These are phyloP conservation scores for Millerozyma miso DNA, from an alignment of 805 yeast species.

Conservation along the genomic window DNA sequence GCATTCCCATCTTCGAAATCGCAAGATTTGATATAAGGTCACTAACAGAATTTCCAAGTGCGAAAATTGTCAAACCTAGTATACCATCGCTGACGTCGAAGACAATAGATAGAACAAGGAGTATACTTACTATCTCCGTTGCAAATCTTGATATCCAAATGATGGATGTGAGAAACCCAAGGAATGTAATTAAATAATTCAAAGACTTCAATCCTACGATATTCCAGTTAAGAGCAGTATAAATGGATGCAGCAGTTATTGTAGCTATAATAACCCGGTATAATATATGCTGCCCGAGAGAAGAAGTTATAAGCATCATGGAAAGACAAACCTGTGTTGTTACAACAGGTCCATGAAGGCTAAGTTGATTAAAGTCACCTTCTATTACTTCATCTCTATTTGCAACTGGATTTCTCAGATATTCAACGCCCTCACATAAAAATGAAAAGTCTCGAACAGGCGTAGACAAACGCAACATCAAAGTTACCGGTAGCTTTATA, in stretches of 20 bases:
- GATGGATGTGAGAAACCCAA: slow-evolving; percentile 67
- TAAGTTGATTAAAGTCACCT: neutral
- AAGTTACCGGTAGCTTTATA: neutral
- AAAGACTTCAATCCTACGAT: slow-evolving; percentile 7
- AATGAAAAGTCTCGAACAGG: neutral
- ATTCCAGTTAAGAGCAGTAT: slow-evolving; percentile 4
- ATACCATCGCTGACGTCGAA: slow-evolving; percentile 69
- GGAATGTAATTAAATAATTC: slow-evolving; percentile 27
- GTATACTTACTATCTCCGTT: slow-evolving; percentile 59
- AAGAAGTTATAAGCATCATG: slow-evolving; percentile 18
- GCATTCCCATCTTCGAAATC: slow-evolving; percentile 74
- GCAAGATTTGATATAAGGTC: slow-evolving; percentile 82
- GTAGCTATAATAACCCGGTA: slow-evolving; percentile 9
- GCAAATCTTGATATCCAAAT: slow-evolving; percentile 69
- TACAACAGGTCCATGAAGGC: slow-evolving; percentile 9
- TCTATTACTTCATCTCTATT: neutral
- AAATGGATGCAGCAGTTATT: slow-evolving; percentile 5
- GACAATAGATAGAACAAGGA: slow-evolving; percentile 58
- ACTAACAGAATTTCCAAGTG: slow-evolving; percentile 89
- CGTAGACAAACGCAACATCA: neutral
- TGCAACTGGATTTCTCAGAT: too few relatives aligned
- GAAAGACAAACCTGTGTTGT: slow-evolving; percentile 27
- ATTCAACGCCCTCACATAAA: too few relatives aligned
- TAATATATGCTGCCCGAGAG: slow-evolving; percentile 12
- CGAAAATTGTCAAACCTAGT: slow-evolving; percentile 83